phyloP scores from a whole-genome alignment of 2,329 filamentous ascomycete species.

The Hirsutella rhossiliensis region DNA sequence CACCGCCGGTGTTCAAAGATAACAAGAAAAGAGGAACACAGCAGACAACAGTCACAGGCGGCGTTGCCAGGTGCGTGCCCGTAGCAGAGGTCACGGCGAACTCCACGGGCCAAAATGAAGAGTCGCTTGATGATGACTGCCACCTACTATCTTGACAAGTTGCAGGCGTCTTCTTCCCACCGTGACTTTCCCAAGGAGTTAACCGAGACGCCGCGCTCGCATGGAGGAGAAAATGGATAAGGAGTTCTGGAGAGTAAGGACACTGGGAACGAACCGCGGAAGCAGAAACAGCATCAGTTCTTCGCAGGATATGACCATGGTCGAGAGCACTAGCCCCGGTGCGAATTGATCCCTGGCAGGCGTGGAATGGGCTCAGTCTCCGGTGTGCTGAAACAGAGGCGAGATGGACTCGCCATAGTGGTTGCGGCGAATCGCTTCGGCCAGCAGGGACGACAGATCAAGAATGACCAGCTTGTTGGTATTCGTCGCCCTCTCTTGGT shows the following conservation, averaged over 20 bases:
- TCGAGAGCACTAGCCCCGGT: neutral
- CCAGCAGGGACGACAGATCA: constrained; percentile 75
- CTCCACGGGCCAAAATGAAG: neutral
- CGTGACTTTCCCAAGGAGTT: neutral
- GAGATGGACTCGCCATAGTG: constrained; percentile 86
- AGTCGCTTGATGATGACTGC: neutral
- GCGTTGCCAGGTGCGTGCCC: no score
- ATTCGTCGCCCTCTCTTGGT: constrained; percentile 55
- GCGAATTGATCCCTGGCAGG: neutral
- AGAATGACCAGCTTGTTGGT: constrained; percentile 79
- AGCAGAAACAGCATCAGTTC: neutral
- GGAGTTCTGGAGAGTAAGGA: neutral
- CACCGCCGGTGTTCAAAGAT: constrained; percentile 47
- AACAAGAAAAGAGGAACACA: neutral
- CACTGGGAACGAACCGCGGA: neutral
- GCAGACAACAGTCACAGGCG: neutral
- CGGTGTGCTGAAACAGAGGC: constrained; percentile 55
- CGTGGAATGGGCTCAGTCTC: constrained; percentile 27
- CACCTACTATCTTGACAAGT: neutral
- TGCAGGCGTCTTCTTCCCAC: neutral
- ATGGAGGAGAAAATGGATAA: constrained; percentile 2
- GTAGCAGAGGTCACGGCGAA: neutral
- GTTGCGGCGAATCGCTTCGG: constrained; percentile 89
- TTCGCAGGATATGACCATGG: neutral
- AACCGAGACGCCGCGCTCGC: constrained; percentile 4